phyloP scores from a whole-genome alignment of 1,139 yeast genomes.

The Pichia sp. region DNA sequence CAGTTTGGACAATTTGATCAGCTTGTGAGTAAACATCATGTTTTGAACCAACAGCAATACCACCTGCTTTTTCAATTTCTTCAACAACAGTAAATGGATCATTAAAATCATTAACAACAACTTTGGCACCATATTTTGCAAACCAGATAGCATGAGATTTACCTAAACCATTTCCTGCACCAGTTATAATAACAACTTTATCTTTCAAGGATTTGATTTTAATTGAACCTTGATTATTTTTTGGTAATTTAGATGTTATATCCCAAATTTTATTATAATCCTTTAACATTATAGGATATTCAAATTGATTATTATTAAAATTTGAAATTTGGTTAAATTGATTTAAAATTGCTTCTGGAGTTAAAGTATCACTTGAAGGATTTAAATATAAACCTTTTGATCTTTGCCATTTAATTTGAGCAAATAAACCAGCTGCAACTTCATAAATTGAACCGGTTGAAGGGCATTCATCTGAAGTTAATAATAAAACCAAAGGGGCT shows the following conservation, averaged over 20 bases:
- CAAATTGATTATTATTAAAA: constrained; percentile 46
- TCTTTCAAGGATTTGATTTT: constrained; percentile 52
- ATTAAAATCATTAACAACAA: constrained; percentile 86
- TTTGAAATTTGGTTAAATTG: constrained; percentile 60
- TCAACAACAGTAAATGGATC: constrained; percentile 70
- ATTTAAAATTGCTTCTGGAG: constrained; percentile 79
- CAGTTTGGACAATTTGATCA: constrained; percentile 70
- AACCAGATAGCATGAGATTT: constrained; percentile 79
- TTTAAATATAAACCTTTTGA: constrained; percentile 80
- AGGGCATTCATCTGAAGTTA: constrained; percentile 56
- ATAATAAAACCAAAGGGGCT: constrained; percentile 81
- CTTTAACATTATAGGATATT: constrained; percentile 60
- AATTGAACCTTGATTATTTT: constrained; percentile 53
- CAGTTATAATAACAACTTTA: constrained; percentile 88
- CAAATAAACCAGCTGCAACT: constrained; percentile 90
- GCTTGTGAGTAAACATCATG: constrained; percentile 81
- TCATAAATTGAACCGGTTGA: constrained; percentile 77
- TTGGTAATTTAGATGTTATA: constrained; percentile 48
- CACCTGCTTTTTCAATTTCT: constrained; percentile 64
- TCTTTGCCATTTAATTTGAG: constrained; percentile 94
- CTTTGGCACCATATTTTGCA: constrained; percentile 92
- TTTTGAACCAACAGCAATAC: constrained; percentile 80
- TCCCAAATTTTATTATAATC: constrained; percentile 53
- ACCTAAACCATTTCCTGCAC: constrained; percentile 96
- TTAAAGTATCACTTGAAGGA: constrained; percentile 60